Conservation (phyloP, 768 basidiomycete species). For the Brasilioporus rufonigricans region DNA sequence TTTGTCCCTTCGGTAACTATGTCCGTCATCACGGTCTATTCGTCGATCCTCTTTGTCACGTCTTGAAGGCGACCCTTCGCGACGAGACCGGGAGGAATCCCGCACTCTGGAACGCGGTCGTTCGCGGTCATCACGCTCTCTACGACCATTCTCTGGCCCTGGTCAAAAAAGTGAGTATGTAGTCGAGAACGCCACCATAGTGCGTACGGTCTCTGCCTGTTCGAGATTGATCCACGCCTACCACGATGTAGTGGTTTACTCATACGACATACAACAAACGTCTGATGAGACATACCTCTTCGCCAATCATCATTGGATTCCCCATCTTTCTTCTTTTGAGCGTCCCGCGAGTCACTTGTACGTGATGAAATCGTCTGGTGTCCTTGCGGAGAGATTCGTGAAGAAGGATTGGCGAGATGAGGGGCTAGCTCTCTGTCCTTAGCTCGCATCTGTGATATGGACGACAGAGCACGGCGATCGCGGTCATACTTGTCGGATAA, state of each 20-base stretch:
- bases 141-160: conserved; percentile 55
- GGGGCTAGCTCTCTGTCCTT: conserved; percentile 70
- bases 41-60: conserved; percentile 45
- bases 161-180: conserved; percentile 12
- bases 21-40: conserved; percentile 33
- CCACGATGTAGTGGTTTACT: neutral
- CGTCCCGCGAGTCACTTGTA: conserved; percentile 57
- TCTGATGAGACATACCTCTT: conserved; percentile 52
- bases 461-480: conserved; percentile 59
- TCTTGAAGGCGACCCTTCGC: conserved; percentile 54
- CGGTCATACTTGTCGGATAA: conserved; percentile 88
- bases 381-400: conserved; percentile 39
- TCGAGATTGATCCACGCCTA: conserved; percentile 51
- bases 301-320: conserved; percentile 85
- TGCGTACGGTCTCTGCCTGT: conserved; percentile 58
- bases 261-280: neutral
- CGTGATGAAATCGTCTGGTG: conserved; percentile 42
- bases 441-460: conserved; percentile 48
- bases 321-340: conserved; percentile 63
- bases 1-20: conserved; percentile 26
- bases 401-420: conserved; percentile 48
- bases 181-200: neutral
- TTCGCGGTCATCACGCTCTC: conserved; percentile 62
- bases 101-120: conserved; percentile 61
- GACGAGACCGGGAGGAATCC: conserved; percentile 58